Evolutionary conservation across 208 protist species (phyloP).

Genomic region (Hexamita inflata): DNA sequence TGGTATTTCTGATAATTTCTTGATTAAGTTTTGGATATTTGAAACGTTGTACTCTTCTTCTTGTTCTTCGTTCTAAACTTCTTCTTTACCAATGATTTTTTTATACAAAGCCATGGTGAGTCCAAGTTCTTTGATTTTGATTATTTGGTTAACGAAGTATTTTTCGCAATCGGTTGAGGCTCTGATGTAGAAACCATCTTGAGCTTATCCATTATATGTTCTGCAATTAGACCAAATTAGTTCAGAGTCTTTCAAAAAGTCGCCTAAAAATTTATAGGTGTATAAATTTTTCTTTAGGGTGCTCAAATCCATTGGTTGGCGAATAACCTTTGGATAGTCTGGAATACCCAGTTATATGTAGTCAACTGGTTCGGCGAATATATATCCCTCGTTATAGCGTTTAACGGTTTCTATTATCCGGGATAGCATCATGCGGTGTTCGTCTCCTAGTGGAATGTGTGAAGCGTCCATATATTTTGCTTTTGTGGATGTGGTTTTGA

Average conservation of each 20-base stretch:
- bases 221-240: conserved; percentile 16
- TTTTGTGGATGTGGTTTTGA: too few species aligned
- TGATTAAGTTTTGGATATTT: not conserved
- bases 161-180: not conserved
- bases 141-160: not conserved
- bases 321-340: conserved; percentile 27
- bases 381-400: too few species aligned
- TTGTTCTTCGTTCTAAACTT: not conserved
- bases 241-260: not conserved
- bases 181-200: conserved; percentile 15
- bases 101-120: conserved; percentile 1
- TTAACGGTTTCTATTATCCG: too few species aligned
- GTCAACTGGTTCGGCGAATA: conserved; percentile 25
- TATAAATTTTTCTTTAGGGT: conserved; percentile 29
- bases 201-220: conserved; percentile 3
- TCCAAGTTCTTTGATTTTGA: not conserved
- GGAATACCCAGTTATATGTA: not conserved
- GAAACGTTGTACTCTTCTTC: not conserved
- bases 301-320: conserved; percentile 26
- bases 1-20: not conserved
- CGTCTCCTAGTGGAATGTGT: too few species aligned
- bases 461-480: too few species aligned
- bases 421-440: too few species aligned
- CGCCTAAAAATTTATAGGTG: not conserved
- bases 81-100: not conserved